These are phyloP conservation scores for Vitis vinifera DNA, from an alignment of 164 flowering plant genomes.

Conservation along the genomic window DNA sequence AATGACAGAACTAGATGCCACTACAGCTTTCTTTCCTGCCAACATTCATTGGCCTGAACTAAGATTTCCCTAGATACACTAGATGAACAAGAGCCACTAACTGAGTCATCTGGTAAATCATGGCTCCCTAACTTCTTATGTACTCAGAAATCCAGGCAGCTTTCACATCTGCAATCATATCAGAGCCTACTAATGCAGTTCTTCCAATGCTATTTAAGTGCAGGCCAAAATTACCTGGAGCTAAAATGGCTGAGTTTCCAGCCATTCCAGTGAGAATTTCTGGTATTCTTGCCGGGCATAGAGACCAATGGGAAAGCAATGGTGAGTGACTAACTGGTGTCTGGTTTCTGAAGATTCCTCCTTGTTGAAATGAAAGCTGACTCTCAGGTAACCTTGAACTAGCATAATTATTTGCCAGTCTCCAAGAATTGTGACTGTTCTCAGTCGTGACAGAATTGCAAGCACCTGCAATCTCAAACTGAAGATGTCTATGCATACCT, in stretches of 20 bases:
- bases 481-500: slow-evolving; percentile 16
- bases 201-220: slow-evolving; percentile 1
- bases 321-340: not conserved
- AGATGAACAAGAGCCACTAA: not conserved
- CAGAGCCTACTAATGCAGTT: not conserved
- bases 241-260: not conserved
- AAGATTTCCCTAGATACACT: not conserved
- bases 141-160: not conserved
- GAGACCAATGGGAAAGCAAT: not conserved
- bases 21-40: slow-evolving; percentile 4
- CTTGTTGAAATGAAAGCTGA: not conserved
- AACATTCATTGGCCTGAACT: not conserved
- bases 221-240: not conserved
- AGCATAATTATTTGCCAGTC: not conserved
- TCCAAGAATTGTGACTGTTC: slow-evolving; percentile 1
- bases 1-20: not conserved
- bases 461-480: slow-evolving; percentile 11
- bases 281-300: not conserved
- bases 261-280: not conserved
- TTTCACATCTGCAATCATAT: not conserved
- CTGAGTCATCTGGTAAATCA: not conserved
- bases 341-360: slow-evolving; percentile 1
- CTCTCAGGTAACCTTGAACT: slow-evolving; percentile 6
- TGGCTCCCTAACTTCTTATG: not conserved
- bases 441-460: not conserved